Conservation (phyloP, 768 basidiomycete species). For the Mycena chlorophos region DNA sequence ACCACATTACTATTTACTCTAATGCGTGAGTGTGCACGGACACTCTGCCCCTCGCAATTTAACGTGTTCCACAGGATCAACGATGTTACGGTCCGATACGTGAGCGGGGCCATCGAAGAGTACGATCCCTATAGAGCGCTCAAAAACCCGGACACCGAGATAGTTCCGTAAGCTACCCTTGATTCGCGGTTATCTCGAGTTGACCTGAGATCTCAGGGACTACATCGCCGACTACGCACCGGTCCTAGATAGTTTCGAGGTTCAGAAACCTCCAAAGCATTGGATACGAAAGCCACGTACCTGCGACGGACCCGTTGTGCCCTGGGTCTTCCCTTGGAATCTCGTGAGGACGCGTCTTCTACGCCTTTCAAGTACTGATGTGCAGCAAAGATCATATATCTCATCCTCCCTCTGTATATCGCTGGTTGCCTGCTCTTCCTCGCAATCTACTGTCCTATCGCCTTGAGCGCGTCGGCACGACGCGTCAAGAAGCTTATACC, state of each 20-base stretch:
- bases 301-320: conserved; percentile 25
- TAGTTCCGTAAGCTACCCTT: conserved; percentile 26
- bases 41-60: background rate
- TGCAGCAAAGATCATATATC: conserved; percentile 17
- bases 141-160: conserved; percentile 24
- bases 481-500: conserved; percentile 23
- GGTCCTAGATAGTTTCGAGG: conserved; percentile 24
- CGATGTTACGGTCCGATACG: conserved; percentile 39
- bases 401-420: conserved; percentile 31
- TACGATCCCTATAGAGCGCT: conserved; percentile 35
- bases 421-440: conserved; percentile 26
- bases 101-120: conserved; percentile 34
- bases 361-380: background rate
- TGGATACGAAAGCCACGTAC: conserved; percentile 11
- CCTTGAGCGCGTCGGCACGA: conserved; percentile 24
- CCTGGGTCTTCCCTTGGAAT: conserved; percentile 30
- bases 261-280: conserved; percentile 2
- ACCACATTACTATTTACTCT: conserved; percentile 34
- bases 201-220: conserved; percentile 12
- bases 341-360: conserved; percentile 21
- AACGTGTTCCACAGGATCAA: conserved; percentile 13
- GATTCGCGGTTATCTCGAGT: background rate
- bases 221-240: conserved; percentile 27
- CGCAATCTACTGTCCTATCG: conserved; percentile 26
- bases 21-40: conserved; percentile 28